phyloP scores from a whole-genome alignment of 2,329 filamentous ascomycete genomes.

The Fusarium denticulatum region DNA sequence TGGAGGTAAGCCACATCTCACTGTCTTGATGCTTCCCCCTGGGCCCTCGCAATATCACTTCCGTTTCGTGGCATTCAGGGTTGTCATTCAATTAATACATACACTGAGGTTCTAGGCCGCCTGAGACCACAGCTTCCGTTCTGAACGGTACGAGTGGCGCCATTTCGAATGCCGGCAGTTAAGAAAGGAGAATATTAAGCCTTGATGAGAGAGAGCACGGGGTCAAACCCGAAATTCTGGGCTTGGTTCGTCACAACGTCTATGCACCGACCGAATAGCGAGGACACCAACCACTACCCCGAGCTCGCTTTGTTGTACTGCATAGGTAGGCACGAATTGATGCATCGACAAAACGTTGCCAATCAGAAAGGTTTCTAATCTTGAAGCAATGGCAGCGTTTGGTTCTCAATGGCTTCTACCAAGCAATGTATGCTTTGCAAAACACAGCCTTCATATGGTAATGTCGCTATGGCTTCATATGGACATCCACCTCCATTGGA shows the following conservation, averaged over 20 bases:
- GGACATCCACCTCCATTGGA: background rate
- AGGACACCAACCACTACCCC: background rate
- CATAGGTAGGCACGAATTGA: background rate
- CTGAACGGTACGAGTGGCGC: slow-evolving; percentile 7
- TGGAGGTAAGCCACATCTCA: slow-evolving; percentile 25
- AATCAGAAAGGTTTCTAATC: background rate
- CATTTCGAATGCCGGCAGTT: slow-evolving; percentile 34
- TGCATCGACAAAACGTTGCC: background rate
- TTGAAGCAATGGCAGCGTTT: background rate
- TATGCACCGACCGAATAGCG: background rate
- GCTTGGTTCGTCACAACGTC: background rate
- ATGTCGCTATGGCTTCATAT: slow-evolving; percentile 5
- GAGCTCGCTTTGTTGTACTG: background rate
- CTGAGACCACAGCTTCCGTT: slow-evolving; percentile 14
- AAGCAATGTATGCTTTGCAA: background rate
- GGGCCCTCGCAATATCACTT: slow-evolving; percentile 10
- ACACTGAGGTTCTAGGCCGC: slow-evolving; percentile 21
- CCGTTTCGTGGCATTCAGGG: slow-evolving; percentile 19
- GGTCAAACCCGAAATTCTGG: background rate
- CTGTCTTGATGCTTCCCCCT: slow-evolving; percentile 1
- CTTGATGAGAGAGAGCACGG: background rate
- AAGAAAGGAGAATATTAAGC: background rate
- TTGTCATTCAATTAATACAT: slow-evolving; percentile 1
- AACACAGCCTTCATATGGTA: slow-evolving; percentile 31
- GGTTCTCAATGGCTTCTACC: background rate